Evolutionary conservation across 2,329 filamentous ascomycete genomes (phyloP), one percentile per base, ranked within the genome.

Genomic region (Fusarium virguliforme): DNA sequence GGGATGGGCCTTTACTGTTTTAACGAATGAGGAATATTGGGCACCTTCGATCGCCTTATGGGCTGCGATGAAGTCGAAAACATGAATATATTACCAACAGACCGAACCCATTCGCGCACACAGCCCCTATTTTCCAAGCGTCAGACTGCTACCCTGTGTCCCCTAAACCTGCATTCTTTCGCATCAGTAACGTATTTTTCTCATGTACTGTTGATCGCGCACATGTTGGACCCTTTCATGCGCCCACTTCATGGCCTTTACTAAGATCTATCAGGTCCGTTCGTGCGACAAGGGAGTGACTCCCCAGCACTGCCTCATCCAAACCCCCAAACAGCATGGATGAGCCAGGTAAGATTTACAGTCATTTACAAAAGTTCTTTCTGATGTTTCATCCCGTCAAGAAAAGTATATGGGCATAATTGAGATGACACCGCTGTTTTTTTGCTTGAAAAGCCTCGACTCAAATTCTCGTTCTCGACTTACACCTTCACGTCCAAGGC

Each of bases 301-400:
- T 48, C 15, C 26, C 7, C 26, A 48, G 43, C 43, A 48, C 26
- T n/a, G 43, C 43, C 43, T 48, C 26, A 24, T 28, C 24, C 43
- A 30, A 48, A 8, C 30, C 43, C 43, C 43, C 3, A n/a, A 48
- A 30, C 28, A 30, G 15, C 18, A 18, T 18, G 18, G 18, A 18
- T 18, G 18, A 18, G 18, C 18, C 18, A 18, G 30, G 43, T 18
- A 48, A 48, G 43, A 48, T 18, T 48, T 8, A 8, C 43, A 4
- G 43, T 48, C 43, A 48, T 30, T 30, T 48, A n/a, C 43, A 48
- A 48, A 48, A 48, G 43, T 48, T 48, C 43, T 48, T 48, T 48
- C 43, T 48, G 15, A 48, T 6, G 15, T 30, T 48, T 8, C 43
- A 48, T 48, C 43, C 10, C 43, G 30, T 48, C 43, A 48, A n/a